Evolutionary conservation across 495 filamentous ascomycete species (phyloP), one percentile per base, ranked within the genome.

Genomic region (Aspergillus bridgeri): DNA sequence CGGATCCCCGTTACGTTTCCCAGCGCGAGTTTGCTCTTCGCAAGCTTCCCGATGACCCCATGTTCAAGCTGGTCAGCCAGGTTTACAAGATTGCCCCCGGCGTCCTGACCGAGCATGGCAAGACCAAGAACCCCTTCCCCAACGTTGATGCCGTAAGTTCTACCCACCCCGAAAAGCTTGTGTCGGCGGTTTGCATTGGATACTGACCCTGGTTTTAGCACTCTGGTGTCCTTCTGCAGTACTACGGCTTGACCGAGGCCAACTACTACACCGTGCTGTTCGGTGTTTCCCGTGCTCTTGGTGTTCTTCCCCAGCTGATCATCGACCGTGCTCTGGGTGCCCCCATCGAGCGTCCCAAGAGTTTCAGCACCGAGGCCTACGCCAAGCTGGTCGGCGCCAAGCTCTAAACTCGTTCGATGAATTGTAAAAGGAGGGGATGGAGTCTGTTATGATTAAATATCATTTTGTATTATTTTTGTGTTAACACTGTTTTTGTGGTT

Each of bases 241-340:
- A 98, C 85, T 98, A 98, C 77, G 94, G 94, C 66, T 81, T 98
- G 74, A 98, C 89, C 59, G 93, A 98, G 83, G 88, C 94, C 74
- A 97, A 87, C 87, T 98, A 94, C 87, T 98, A 98, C 87, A 98
- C 94, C 57, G 94, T 98, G 54, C 88, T 98, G 67, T 98, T 98
- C 78, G 94, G 94, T 83, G 95, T 98, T 20, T 96, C 92, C 61
- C 89, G 94, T 73, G 94, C 95, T 63, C 88, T 98, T 65, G 94
- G 94, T 87, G 94, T 98, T 60, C 87, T 98, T 58, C 95, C 94
- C 59, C 94, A 98, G 83, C 83, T 98, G 69, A 98, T 98, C 84
- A 97, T 98, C 72, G 94, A 98, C 84, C 95, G 94, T 75, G 94
- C 94, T 58, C 84, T 98, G 54, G 94, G 94, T 65, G 77, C 77